Evolutionary conservation across 2,329 filamentous ascomycete species (phyloP).

Genomic region (Teratosphaeria pseudoeucalypti): DNA sequence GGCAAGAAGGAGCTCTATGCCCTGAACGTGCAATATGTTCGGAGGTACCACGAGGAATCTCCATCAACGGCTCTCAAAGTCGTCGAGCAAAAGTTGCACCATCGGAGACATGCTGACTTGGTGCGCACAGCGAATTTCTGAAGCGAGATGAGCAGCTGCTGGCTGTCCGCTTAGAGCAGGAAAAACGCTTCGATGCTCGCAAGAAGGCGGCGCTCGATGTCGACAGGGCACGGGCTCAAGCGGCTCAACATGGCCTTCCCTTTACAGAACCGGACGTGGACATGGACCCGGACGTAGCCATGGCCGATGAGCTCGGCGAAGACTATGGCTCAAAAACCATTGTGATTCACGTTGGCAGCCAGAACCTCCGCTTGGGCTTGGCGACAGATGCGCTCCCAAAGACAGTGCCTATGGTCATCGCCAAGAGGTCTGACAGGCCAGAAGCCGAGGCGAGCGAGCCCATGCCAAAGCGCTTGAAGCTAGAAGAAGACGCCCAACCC

Average conservation of each 20-base stretch:
- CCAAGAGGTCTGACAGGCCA: slow-evolving; percentile 63
- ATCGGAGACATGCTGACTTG: background rate
- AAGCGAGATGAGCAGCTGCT: slow-evolving; percentile 96
- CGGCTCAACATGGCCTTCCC: slow-evolving; percentile 40
- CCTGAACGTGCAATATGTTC: slow-evolving; percentile 25
- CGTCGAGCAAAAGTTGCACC: background rate
- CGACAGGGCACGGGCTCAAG: slow-evolving; percentile 72
- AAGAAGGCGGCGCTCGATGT: slow-evolving; percentile 79
- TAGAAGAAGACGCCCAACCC: slow-evolving; percentile 50
- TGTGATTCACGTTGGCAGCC: slow-evolving; percentile 88
- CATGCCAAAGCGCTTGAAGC: slow-evolving; percentile 54
- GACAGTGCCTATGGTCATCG: slow-evolving; percentile 86
- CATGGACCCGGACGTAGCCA: slow-evolving; percentile 41
- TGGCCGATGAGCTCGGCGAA: slow-evolving; percentile 47
- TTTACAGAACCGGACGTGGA: slow-evolving; percentile 29
- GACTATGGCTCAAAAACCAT: slow-evolving; percentile 80
- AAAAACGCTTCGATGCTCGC: slow-evolving; percentile 73
- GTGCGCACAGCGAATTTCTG: slow-evolving; percentile 72
- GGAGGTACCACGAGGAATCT: slow-evolving; percentile 15
- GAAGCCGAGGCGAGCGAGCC: slow-evolving; percentile 82
- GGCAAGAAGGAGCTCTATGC: slow-evolving; percentile 26
- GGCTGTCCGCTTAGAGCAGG: slow-evolving; percentile 75
- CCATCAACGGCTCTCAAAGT: background rate
- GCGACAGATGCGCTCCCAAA: slow-evolving; percentile 94
- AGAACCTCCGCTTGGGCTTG: slow-evolving; percentile 87